Evolutionary conservation across 2,329 filamentous ascomycete species (phyloP).

Genomic region (Fusarium sp.): DNA sequence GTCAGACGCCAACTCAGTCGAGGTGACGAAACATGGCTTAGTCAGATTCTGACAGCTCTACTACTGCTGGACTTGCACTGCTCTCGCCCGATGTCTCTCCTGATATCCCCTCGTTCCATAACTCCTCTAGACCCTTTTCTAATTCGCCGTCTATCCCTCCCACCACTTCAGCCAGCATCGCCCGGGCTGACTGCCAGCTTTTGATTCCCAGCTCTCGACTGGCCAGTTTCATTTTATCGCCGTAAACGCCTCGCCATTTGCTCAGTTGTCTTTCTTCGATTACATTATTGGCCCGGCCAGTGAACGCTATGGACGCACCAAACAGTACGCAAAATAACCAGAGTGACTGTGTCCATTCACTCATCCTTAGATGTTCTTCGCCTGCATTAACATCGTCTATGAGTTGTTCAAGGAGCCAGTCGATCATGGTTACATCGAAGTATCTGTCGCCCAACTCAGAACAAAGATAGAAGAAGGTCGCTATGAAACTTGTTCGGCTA

Average conservation of each 20-base stretch:
- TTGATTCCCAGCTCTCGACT: conserved; percentile 52
- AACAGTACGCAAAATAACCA: conserved; percentile 61
- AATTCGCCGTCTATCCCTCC: conserved; percentile 55
- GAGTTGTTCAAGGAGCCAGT: conserved; percentile 59
- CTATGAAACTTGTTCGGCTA: conserved; percentile 58
- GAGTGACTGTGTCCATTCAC: conserved; percentile 54
- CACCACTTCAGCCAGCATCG: conserved; percentile 51
- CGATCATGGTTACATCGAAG: conserved; percentile 56
- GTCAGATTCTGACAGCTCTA: conserved; percentile 42
- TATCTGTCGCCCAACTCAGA: conserved; percentile 55
- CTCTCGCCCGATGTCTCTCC: conserved; percentile 27
- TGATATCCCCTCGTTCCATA: conserved; percentile 55
- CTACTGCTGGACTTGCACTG: conserved; percentile 37
- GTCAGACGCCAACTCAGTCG: conserved; percentile 12
- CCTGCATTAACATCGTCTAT: conserved; percentile 56
- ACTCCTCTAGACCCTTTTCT: conserved; percentile 52
- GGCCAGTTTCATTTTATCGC: conserved; percentile 54
- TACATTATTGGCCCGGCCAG: conserved; percentile 50
- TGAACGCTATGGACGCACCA: conserved; percentile 54
- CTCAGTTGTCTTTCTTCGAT: conserved; percentile 52
- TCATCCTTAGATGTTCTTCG: conserved; percentile 53
- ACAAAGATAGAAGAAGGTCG: conserved; percentile 60
- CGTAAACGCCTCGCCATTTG: conserved; percentile 51
- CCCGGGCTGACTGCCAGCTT: conserved; percentile 53
- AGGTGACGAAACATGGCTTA: conserved; percentile 27